Evolutionary conservation across 495 filamentous ascomycete genomes (phyloP).

Genomic region (Haplographium delicatum): DNA sequence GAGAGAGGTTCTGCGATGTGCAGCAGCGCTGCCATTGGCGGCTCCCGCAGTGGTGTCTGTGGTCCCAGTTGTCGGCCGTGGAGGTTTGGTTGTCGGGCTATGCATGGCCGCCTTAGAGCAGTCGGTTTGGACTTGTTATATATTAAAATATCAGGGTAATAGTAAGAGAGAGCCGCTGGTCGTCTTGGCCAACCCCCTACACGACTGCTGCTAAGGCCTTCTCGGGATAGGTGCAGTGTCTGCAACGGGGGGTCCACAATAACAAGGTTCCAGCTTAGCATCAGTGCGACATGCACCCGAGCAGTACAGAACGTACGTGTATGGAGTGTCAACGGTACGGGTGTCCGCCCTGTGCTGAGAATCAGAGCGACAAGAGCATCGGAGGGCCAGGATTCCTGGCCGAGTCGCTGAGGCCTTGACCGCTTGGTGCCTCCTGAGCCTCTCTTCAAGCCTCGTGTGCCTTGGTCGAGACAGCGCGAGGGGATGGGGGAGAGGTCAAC

Average conservation of each 20-base stretch:
- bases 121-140: too few species aligned
- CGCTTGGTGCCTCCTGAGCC: too few species aligned
- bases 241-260: slow-evolving; percentile 9
- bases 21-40: slow-evolving; percentile 20
- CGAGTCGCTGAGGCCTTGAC: too few species aligned
- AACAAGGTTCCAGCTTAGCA: slow-evolving; percentile 10
- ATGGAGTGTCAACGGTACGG: too few species aligned
- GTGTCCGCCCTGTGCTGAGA: too few species aligned
- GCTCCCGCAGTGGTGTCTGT: slow-evolving; percentile 22
- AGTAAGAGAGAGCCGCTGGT: slow-evolving; percentile 1
- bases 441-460: too few species aligned
- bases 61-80: slow-evolving; percentile 13
- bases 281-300: not conserved
- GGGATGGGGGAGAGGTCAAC: too few species aligned
- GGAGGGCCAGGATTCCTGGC: too few species aligned
- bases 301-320: too few species aligned
- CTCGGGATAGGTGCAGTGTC: slow-evolving; percentile 1
- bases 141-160: slow-evolving; percentile 6
- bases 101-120: not conserved
- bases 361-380: too few species aligned
- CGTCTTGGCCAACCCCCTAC: not conserved
- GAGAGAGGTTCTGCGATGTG: slow-evolving; percentile 45
- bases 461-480: too few species aligned
- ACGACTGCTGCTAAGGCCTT: not conserved
- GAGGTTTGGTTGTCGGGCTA: not conserved